These are phyloP conservation scores for Fusarium sp. DNA, from an alignment of 2,329 filamentous ascomycete genomes.

Conservation along the genomic window DNA sequence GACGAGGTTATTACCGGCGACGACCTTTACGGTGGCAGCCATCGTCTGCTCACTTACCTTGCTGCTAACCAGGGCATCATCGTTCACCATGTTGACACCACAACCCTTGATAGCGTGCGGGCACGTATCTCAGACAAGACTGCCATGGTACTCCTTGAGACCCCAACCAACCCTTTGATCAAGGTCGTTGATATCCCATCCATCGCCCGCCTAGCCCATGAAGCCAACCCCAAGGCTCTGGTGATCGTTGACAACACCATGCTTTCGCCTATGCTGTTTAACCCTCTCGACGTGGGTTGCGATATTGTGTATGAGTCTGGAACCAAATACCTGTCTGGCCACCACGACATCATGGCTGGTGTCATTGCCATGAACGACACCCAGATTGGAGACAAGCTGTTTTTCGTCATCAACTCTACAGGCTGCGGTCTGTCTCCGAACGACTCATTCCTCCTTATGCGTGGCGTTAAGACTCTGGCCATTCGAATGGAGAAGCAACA, in stretches of 20 bases:
- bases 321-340: slow-evolving; percentile 96
- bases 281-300: slow-evolving; percentile 92
- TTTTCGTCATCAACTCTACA: slow-evolving; percentile 96
- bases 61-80: slow-evolving; percentile 90
- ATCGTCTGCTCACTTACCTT: slow-evolving; percentile 92
- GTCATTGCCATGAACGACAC: slow-evolving; percentile 92
- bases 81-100: slow-evolving; percentile 97
- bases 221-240: slow-evolving; percentile 80
- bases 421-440: slow-evolving; percentile 95
- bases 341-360: slow-evolving; percentile 99
- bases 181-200: slow-evolving; percentile 94
- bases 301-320: slow-evolving; percentile 98
- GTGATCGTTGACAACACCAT: slow-evolving; percentile 99
- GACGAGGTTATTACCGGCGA: slow-evolving; percentile 98
- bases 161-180: slow-evolving; percentile 96
- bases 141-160: slow-evolving; percentile 94
- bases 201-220: slow-evolving; percentile 82
- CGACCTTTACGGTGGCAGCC: slow-evolving; percentile 95
- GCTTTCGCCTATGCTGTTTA: slow-evolving; percentile 94
- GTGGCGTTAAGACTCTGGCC: slow-evolving; percentile 94
- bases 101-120: slow-evolving; percentile 77
- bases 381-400: slow-evolving; percentile 86
- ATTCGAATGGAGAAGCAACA: slow-evolving; percentile 99
- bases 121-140: slow-evolving; percentile 82
- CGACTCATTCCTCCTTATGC: slow-evolving; percentile 94